These are phyloP conservation scores for Trichophaea hybrida DNA, from an alignment of 2,329 filamentous ascomycete species.

Conservation along the genomic window DNA sequence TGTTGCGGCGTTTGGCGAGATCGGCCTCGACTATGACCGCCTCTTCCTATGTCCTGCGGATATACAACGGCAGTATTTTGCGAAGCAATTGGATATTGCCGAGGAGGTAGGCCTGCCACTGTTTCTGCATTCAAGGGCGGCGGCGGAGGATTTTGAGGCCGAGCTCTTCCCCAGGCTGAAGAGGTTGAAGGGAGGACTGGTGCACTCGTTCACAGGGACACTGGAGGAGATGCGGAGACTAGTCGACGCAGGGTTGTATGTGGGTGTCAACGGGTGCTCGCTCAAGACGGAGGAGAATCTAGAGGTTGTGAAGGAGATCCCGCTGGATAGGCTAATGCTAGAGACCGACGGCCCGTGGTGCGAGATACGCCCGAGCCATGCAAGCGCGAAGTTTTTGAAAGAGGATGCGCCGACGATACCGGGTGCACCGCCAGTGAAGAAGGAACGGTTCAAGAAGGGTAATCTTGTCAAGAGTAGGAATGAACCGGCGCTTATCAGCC, in stretches of 20 bases:
- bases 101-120: conserved; percentile 65
- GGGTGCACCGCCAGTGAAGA: conserved; percentile 68
- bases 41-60: conserved; percentile 66
- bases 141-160: conserved; percentile 67
- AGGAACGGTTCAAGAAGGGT: conserved; percentile 83
- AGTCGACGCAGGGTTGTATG: conserved; percentile 51
- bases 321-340: conserved; percentile 68
- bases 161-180: conserved; percentile 38
- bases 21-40: conserved; percentile 91
- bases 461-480: conserved; percentile 90
- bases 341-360: conserved; percentile 98
- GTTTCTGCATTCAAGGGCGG: conserved; percentile 83
- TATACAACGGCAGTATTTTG: conserved; percentile 73
- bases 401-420: conserved; percentile 44
- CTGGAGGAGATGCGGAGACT: conserved; percentile 69
- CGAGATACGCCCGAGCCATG: conserved; percentile 80
- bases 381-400: conserved; percentile 52
- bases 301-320: conserved; percentile 64
- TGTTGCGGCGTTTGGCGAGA: conserved; percentile 76
- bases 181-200: conserved; percentile 52
- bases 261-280: conserved; percentile 93
- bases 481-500: conserved; percentile 74
- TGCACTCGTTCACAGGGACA: conserved; percentile 90
- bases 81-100: conserved; percentile 65
- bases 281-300: conserved; percentile 90